Base-by-base conservation (phyloP, 768 basidiomycete species). In the Phanerochaete carnosa region DNA sequence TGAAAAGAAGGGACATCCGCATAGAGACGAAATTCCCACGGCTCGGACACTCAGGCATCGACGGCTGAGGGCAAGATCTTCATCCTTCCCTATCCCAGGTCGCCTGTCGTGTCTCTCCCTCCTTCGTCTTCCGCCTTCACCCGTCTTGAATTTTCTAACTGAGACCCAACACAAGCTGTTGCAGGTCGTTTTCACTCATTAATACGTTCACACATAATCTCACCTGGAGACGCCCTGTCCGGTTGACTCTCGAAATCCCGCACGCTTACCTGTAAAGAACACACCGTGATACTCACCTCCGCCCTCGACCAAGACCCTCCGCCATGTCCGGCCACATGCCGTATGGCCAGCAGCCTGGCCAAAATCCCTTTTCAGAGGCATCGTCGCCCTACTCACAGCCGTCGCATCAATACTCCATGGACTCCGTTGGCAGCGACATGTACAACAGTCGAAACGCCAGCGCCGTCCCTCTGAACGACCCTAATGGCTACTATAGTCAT, bases 321-420 rank as follows among this genome's bases (percentile, higher is more conserved):
- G 45, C 65, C 64, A 75, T 76, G 75, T 74, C 74, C 54, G 69
- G 66, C 39, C 72, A 70, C 62, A 72, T 70, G 60, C 72, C 71
- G 62, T 71, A 69, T 65, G 73, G 67, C 25, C 72, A 62, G 60
- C 67, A 68, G 22, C 65, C 70, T 65, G 70, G 71, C 63, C 68
- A 66, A 54, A 73, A 74, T 62, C 73, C 73, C n/a, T 72, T 70
- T 64, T 59, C 66, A 54, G 67, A 68, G 57, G 64, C 58, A 23
- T 63, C 66, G 9, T 64, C 63, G 35, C 70, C 68, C 50, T 72
- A 70, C 60, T 62, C 65, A 32, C 71, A 67, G 54, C 68, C 64
- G 1, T 32, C 64, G 37, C 64, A 69, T 57, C 68, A 70, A 52
- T 73, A 74, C 62, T 68, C 69, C 26, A 55, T 61, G 45, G 69